These are phyloP conservation scores for Fraxinus cuspidata DNA, from an alignment of 257 asterid species.

Conservation along the genomic window DNA sequence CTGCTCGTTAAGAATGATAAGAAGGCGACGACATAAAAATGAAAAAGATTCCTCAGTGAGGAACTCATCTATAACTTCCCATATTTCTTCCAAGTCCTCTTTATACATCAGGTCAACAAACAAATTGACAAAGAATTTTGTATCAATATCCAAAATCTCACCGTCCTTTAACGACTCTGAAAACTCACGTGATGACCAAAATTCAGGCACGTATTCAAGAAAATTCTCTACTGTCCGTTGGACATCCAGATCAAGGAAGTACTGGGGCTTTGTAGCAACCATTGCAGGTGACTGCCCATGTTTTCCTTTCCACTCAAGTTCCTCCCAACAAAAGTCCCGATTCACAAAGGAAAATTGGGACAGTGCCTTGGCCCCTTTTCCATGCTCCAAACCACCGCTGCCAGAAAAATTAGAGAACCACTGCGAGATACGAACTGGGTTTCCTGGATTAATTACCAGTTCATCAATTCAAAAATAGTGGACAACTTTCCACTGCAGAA, in stretches of 20 bases:
- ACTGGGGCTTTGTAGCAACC: conserved; percentile 99
- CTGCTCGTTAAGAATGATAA: conserved; percentile 73
- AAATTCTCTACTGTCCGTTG: conserved; percentile 86
- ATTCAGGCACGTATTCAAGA: conserved; percentile 87
- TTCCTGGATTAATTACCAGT: conserved; percentile 53
- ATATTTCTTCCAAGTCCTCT: conserved; percentile 65
- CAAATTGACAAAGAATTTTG: conserved; percentile 57
- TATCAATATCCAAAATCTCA: conserved; percentile 64
- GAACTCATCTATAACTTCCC: conserved; percentile 76
- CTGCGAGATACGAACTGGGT: conserved; percentile 64
- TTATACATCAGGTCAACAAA: conserved; percentile 78
- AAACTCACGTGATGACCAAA: conserved; percentile 90
- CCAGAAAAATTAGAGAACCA: conserved; percentile 89
- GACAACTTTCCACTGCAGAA: conserved; percentile 5
- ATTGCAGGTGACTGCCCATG: conserved; percentile 99
- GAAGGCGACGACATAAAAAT: conserved; percentile 79
- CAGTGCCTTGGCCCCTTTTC: conserved; percentile 89
- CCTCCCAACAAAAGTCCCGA: conserved; percentile 98
- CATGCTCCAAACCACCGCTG: conserved; percentile 57
- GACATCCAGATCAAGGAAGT: conserved; percentile 95
- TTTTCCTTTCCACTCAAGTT: conserved; percentile 96
- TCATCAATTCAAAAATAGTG: not conserved
- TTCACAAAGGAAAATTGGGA: conserved; percentile 89
- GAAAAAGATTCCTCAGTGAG: conserved; percentile 77
- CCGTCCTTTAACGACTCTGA: conserved; percentile 89